Evolutionary conservation across 805 yeast species (phyloP), one percentile per base, ranked within the genome.

Genomic region (Zygosaccharomyces siamensis): DNA sequence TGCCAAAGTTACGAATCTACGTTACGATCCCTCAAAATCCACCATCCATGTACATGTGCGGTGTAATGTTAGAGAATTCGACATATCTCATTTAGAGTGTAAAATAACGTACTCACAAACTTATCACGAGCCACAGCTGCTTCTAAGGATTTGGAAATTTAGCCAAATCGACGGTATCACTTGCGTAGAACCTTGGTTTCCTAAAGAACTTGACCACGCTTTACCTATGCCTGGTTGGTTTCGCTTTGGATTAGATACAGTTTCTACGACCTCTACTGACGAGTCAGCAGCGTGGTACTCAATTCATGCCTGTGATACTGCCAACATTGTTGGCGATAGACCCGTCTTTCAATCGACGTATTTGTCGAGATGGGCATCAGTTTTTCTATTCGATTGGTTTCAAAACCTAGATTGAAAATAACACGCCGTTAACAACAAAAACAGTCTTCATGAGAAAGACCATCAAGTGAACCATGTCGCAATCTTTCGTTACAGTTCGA

Each of bases 401-500:
- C 36, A 32, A 26, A 33, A 43, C 16, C 7, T 16, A 3, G 30
- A 39, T 38, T 26, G 21, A 36, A n/a, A 31, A 45, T 26, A 45
- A 38, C 28, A 26, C 28, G 28, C 28, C 28, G 28, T 26, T 26
- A 38, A 6, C n/a, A 28, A 40, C 35, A 40, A 40, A 40, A 14
- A 7, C 14, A 14, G 18, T 3, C n/a, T n/a, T 27, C 27, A 39
- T 16, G 37, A 12, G 14, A 10, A 38, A 23, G 8, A 10, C 16
- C 21, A 21, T 8, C 2, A 10, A 33, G 37, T 5, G 16, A 10
- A n/a, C 4, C 14, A 43, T 42, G 33, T 24, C 47, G 2, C 52
- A 48, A 27, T 69, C 86, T 3, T 86, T 85, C 64, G 74, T 80
- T 14, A 87, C 87, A 42, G 73, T 80, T 11, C 74, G 95, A 62